phyloP scores from a whole-genome alignment of 139 green algal genomes.

The Tetradesmus lagerheimii region DNA sequence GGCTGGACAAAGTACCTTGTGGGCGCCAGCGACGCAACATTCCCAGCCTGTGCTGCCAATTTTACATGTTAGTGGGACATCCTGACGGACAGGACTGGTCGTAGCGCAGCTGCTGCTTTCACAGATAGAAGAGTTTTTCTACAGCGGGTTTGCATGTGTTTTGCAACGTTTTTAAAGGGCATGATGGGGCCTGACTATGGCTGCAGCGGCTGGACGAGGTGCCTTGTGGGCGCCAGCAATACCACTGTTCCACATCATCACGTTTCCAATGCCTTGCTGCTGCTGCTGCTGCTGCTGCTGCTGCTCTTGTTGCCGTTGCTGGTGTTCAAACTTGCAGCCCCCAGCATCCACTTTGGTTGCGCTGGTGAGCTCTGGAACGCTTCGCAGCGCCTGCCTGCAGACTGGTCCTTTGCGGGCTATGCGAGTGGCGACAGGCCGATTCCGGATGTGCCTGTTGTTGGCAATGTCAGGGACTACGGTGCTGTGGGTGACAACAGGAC shows the following conservation, averaged over 20 bases:
- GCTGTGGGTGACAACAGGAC: conserved; percentile 40
- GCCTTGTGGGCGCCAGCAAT: too few species aligned
- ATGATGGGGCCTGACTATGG: too few species aligned
- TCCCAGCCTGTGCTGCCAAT: neutral
- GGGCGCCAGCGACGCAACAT: neutral
- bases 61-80: conserved; percentile 31
- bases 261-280: too few species aligned
- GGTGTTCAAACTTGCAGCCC: too few species aligned
- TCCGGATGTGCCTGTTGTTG: conserved; percentile 30
- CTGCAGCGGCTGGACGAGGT: too few species aligned
- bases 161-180: too few species aligned
- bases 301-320: neutral
- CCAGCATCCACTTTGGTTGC: conserved; percentile 38
- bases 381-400: neutral
- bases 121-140: too few species aligned
- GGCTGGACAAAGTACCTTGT: conserved; percentile 30
- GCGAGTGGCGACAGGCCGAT: conserved; percentile 15
- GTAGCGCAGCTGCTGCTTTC: neutral
- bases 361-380: conserved; percentile 41
- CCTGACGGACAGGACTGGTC: too few species aligned
- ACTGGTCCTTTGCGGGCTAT: conserved; percentile 43
- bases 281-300: neutral
- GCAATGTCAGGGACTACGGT: conserved; percentile 40
- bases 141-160: neutral
- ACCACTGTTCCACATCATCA: too few species aligned